Conservation (phyloP, 1,139 yeast species). For the Casaregolazyma lundiana region DNA sequence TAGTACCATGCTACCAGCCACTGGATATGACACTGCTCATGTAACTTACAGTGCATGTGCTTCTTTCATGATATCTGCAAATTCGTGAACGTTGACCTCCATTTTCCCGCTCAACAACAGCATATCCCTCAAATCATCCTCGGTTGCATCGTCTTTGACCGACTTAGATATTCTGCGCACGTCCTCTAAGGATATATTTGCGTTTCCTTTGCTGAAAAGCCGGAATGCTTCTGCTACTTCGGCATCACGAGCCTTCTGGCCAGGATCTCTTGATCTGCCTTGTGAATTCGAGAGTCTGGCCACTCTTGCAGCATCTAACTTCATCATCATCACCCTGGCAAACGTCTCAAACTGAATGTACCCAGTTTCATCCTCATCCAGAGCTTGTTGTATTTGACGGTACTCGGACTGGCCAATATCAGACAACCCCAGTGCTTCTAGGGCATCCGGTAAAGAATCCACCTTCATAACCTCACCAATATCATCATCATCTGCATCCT, state of each 20-base stretch:
- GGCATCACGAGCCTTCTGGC: conserved; percentile 12
- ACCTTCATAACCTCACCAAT: conserved; percentile 23
- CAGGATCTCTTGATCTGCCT: conserved; percentile 11
- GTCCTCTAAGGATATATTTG: conserved; percentile 25
- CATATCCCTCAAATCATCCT: conserved; percentile 33
- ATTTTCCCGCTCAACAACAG: conserved; percentile 24
- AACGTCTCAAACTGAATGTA: conserved; percentile 29
- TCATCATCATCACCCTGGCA: conserved; percentile 18
- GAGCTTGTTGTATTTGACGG: conserved; percentile 11
- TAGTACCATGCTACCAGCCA: not conserved
- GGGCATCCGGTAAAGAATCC: conserved; percentile 21
- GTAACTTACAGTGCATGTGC: conserved; percentile 19
- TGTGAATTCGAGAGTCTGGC: conserved; percentile 9
- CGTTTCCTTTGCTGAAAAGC: conserved; percentile 24
- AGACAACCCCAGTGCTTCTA: conserved; percentile 25
- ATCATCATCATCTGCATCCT: conserved; percentile 20
- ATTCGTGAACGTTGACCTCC: conserved; percentile 20
- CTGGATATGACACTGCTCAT: not conserved
- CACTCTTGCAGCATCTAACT: conserved; percentile 5
- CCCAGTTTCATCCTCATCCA: conserved; percentile 27
- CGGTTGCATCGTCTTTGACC: conserved; percentile 30
- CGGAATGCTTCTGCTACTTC: conserved; percentile 22
- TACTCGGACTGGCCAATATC: conserved; percentile 6
- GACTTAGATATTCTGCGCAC: conserved; percentile 24
- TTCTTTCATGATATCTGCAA: conserved; percentile 21